phyloP scores from a whole-genome alignment of 2,329 filamentous ascomycete genomes.

The Pseudopyrenochaeta lycopersici region DNA sequence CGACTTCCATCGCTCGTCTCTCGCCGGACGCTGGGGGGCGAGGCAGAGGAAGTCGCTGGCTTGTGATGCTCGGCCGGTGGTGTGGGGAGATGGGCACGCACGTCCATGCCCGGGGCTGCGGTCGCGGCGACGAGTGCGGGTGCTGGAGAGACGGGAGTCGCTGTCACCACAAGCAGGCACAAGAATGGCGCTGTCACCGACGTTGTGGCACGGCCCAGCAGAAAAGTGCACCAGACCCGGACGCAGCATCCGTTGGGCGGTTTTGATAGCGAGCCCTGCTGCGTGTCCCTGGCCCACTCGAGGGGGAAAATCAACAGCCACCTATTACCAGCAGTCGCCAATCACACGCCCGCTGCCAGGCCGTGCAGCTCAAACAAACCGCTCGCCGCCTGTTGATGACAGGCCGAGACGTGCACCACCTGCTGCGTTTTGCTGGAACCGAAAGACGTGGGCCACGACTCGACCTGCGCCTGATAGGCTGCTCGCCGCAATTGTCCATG shows the following conservation, averaged over 20 bases:
- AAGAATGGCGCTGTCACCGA: not conserved
- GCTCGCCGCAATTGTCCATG: not conserved
- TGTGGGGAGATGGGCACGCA: slow-evolving; percentile 28
- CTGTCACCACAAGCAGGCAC: not conserved
- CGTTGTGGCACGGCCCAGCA: slow-evolving; percentile 27
- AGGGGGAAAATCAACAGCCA: not conserved
- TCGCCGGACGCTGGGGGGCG: slow-evolving; percentile 15
- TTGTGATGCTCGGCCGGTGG: slow-evolving; percentile 16
- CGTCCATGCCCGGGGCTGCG: slow-evolving; percentile 30
- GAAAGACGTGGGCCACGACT: slow-evolving; percentile 4
- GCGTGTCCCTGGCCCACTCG: slow-evolving; percentile 6
- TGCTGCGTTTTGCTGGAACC: slow-evolving; percentile 3
- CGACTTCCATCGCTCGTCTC: slow-evolving; percentile 31
- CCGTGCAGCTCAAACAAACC: slow-evolving; percentile 11
- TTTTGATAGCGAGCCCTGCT: not conserved
- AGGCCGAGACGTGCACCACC: slow-evolving; percentile 9
- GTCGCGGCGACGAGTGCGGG: slow-evolving; percentile 21
- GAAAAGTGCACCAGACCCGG: not conserved
- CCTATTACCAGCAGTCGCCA: slow-evolving; percentile 14
- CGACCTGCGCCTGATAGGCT: slow-evolving; percentile 26
- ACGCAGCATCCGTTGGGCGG: not conserved
- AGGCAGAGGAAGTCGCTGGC: slow-evolving; percentile 9
- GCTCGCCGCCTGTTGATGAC: slow-evolving; percentile 10
- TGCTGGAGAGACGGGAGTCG: no score
- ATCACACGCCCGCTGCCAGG: slow-evolving; percentile 16